A percentile compares a stretch with the other conserved stretches of the same genome.
Evolutionary conservation across 1,139 yeast species (phyloP).

Genomic region (Debaryomyces psychrophilus): DNA sequence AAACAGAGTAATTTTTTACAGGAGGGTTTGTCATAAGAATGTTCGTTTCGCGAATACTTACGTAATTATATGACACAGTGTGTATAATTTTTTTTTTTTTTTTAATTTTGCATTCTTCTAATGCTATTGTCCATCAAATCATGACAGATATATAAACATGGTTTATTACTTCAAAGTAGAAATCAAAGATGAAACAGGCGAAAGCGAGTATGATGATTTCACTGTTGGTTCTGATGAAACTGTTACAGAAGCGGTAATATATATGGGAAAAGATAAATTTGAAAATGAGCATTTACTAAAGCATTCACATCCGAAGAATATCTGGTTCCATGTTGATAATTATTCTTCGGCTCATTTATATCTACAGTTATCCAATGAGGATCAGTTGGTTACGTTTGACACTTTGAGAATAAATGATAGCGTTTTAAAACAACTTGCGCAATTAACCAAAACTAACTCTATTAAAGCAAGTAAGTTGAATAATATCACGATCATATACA

Average conservation of each 20-base stretch:
- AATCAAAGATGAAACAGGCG: slow-evolving; percentile 29
- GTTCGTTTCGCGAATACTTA: slow-evolving; percentile 9
- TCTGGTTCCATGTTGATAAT: slow-evolving; percentile 87
- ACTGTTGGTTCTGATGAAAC: slow-evolving; percentile 24
- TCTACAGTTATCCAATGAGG: slow-evolving; percentile 56
- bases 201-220: slow-evolving; percentile 22
- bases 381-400: slow-evolving; percentile 36
- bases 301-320: slow-evolving; percentile 67
- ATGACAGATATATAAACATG: slow-evolving; percentile 34
- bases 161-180: slow-evolving; percentile 60
- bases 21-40: slow-evolving; percentile 9
- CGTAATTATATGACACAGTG: slow-evolving; percentile 1
- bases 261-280: slow-evolving; percentile 76
- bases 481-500: slow-evolving; percentile 69
- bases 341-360: slow-evolving; percentile 84
- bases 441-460: slow-evolving; percentile 78
- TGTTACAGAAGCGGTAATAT: slow-evolving; percentile 40
- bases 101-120: not conserved
- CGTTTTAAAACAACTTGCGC: slow-evolving; percentile 65
- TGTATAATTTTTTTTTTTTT: not conserved
- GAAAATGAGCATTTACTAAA: slow-evolving; percentile 78
- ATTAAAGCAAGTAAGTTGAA: slow-evolving; percentile 76
- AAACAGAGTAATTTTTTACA: slow-evolving; percentile 10
- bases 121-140: not conserved
- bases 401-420: slow-evolving; percentile 50